phyloP scores from a whole-genome alignment of 2,329 filamentous ascomycete species.

The Ophiostoma populinum region DNA sequence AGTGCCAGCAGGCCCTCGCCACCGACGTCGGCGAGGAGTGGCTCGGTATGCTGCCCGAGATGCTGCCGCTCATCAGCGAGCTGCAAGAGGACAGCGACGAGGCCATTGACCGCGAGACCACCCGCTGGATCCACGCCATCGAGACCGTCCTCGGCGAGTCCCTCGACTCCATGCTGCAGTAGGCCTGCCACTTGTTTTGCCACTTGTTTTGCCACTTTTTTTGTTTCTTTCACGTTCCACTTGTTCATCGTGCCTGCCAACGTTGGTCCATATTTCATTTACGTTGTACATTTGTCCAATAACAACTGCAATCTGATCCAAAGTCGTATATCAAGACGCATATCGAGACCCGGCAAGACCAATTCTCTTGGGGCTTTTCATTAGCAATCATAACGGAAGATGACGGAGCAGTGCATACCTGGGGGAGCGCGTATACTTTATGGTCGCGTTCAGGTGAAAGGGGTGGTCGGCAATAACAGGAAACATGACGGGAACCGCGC shows the following conservation, averaged over 20 bases:
- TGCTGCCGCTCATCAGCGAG: constrained; percentile 91
- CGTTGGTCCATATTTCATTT: too few relatives aligned
- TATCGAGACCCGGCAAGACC: too few relatives aligned
- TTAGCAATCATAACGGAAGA: too few relatives aligned
- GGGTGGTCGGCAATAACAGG: background rate
- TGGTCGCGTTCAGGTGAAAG: background rate
- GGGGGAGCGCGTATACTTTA: too few relatives aligned
- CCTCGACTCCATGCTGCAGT: constrained; percentile 82
- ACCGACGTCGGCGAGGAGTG: constrained; percentile 75
- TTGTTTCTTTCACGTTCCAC: background rate
- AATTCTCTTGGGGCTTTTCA: too few relatives aligned
- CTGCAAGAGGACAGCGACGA: constrained; percentile 94
- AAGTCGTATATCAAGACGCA: too few relatives aligned
- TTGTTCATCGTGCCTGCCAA: too few relatives aligned
- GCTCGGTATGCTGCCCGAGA: constrained; percentile 80
- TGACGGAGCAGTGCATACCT: too few relatives aligned
- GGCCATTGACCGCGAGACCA: constrained; percentile 73
- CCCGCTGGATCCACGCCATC: constrained; percentile 79
- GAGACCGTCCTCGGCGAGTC: constrained; percentile 81
- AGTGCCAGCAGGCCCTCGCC: constrained; percentile 65
- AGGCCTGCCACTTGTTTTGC: constrained; percentile 17
- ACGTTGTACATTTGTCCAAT: too few relatives aligned
- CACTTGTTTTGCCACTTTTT: background rate
- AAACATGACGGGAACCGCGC: background rate
- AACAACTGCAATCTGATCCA: too few relatives aligned